Base-by-base conservation (phyloP, 1,139 yeast species). In the Yamadazyma triangularis region DNA sequence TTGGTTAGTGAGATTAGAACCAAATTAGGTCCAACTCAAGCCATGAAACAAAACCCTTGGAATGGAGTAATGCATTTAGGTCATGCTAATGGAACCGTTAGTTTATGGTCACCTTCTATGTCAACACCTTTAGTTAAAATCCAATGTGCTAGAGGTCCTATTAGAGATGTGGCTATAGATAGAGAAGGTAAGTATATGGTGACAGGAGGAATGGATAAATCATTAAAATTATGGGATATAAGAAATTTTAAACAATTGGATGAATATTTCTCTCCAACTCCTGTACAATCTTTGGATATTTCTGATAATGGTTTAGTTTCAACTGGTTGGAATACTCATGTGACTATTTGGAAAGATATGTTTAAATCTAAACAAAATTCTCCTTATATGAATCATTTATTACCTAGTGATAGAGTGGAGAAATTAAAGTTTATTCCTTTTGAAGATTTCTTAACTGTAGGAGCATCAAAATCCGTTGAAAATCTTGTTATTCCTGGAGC, bases 181-280 rank as follows among this genome's bases (percentile, higher is more conserved):
- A 76, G 98, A 66, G 87, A 87, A 43, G 99, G 99, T 12, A 72
- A 75, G 43, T 88, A 89, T 56, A 88, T 93, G 97, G 96, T 88
- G 0, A 88, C 86, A 2, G 81, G 93, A 8, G 95, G 96, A 14
- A 77, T 89, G 12, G 97, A 93, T 55, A 81, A 80, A 48, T 69
- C 83, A 1, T 53, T 93, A 45, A 89, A 88, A 52, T 73, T 93
- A 27, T 93, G 98, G 97, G 99, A 93, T 59, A 70, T 93, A 33
- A 76, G 99, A 48, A 85, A 76, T 45, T 82, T 83, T 56, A 75
- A 79, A 56, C 85, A 79, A 45, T 50, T 86, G 23, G 94, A 87
- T 48, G 71, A 82, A 9, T 82, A 82, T 48, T 70, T 60, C 45
- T 70, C 93, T 4, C 96, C 95, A 13, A 83, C 96, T 0, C 96